phyloP scores from a whole-genome alignment of 225 moss, liverwort and hornwort genomes.

The Antitrichia curtipendula region DNA sequence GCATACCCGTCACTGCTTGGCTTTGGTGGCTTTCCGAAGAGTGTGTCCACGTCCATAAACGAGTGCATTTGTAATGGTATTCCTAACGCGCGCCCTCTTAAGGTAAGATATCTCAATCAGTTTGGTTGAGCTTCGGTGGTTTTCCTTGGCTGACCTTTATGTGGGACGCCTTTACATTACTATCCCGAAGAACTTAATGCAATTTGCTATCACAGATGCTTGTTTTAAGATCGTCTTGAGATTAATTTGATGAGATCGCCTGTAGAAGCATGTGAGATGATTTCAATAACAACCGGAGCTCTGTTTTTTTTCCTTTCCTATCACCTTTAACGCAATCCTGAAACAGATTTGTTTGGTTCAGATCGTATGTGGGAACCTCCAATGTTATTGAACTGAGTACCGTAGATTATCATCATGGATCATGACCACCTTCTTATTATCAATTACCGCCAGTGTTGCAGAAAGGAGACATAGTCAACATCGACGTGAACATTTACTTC shows the following conservation, averaged over 20 bases:
- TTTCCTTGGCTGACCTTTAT: neutral
- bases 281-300: neutral
- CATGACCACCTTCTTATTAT: neutral
- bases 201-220: neutral
- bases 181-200: neutral
- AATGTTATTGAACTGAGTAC: neutral
- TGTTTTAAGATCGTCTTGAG: neutral
- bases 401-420: neutral
- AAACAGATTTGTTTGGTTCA: neutral
- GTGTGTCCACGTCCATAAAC: conserved; percentile 81
- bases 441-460: conserved; percentile 30
- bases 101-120: conserved; percentile 19
- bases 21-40: conserved; percentile 72
- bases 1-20: conserved; percentile 54
- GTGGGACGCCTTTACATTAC: neutral
- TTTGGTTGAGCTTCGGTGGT: neutral
- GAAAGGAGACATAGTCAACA: conserved; percentile 81
- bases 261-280: neutral
- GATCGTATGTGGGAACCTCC: neutral
- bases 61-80: conserved; percentile 94
- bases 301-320: neutral
- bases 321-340: neutral
- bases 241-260: neutral
- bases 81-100: conserved; percentile 66
- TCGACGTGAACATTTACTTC: conserved; percentile 70